Evolutionary conservation across 108 stramenopile species (phyloP), one percentile per base, ranked within the genome.

Genomic region (Skeletonema potamos): DNA sequence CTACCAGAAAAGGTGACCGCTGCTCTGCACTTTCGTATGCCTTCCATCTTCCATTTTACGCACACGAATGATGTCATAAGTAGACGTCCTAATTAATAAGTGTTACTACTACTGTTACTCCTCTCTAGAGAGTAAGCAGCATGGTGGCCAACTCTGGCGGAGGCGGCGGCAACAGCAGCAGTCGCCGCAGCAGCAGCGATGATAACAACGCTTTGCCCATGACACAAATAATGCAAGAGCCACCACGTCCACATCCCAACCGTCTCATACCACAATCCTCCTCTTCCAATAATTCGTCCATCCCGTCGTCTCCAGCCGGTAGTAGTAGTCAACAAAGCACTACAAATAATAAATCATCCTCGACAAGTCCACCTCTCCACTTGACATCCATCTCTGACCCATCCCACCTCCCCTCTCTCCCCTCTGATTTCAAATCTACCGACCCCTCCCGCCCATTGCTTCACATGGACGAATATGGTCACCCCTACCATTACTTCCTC

Each of bases 401-500:
- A 6, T 44, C 62, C n/a, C 76, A 77, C 24, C 32, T 77, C 24
- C 13, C 32, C 41, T 39, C 54, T 4, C 69, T 77, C 26, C 68
- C 76, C 15, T 1, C 68, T 18, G 76, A 77, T 18, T 64, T 77
- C 34, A 24, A 65, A 29, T 56, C 57, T 11, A 6, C 5, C 30
- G 32, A 24, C 48, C 27, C 30, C 18, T 1, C 8, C 10, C 75
- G 81, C 13, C 91, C 89, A 10, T 68, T 92, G 27, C 76, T 82
- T 0, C 87, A 88, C 54, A 82, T 85, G 51, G 86, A 87, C 48
- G 86, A 86, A 56, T 27, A 66, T 1, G 82, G 81, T 0, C 58
- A 88, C 27, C 74, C 74, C 26, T 83, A 74, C 69, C 66, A 70
- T 8, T 91, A 95, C 54, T 67, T 68, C 22, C 73, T 92, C 34